phyloP scores from a whole-genome alignment of 345 rosid species.

The Gossypium ekmanianum region DNA sequence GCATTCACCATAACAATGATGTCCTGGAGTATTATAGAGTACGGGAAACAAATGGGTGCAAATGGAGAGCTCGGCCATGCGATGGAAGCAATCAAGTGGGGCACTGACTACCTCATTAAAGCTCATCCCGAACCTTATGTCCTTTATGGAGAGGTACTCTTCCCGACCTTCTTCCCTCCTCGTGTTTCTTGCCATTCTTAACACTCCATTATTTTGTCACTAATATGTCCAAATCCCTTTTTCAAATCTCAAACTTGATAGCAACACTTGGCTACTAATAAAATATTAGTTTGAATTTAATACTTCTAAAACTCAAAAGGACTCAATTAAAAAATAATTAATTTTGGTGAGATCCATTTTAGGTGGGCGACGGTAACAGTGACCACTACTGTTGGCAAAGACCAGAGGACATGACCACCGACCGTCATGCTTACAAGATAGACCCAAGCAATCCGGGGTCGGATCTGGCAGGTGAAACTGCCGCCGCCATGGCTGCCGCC shows the following conservation, averaged over 20 bases:
- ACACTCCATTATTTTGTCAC: neutral
- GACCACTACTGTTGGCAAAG: constrained; percentile 99
- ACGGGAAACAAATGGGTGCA: constrained; percentile 66
- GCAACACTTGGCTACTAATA: neutral
- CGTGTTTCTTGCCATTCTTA: neutral
- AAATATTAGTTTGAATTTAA: neutral
- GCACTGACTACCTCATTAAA: constrained; percentile 91
- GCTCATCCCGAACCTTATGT: constrained; percentile 92
- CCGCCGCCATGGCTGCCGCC: constrained; percentile 99
- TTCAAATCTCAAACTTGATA: neutral
- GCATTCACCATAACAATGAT: constrained; percentile 97
- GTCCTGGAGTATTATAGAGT: constrained; percentile 97
- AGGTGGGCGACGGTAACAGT: constrained; percentile 98
- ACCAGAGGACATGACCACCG: constrained; percentile 99
- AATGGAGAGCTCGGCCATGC: constrained; percentile 85
- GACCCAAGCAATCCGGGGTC: constrained; percentile 96
- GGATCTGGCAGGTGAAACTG: constrained; percentile 96
- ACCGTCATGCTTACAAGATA: constrained; percentile 79
- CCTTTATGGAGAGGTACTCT: constrained; percentile 86
- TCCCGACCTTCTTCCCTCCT: neutral
- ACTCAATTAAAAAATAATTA: neutral
- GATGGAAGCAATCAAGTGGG: constrained; percentile 91
- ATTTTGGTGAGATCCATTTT: neutral
- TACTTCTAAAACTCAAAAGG: neutral
- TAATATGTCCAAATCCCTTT: neutral